These are phyloP conservation scores for Coffea canephora DNA, from an alignment of 257 asterid genomes.

Conservation along the genomic window DNA sequence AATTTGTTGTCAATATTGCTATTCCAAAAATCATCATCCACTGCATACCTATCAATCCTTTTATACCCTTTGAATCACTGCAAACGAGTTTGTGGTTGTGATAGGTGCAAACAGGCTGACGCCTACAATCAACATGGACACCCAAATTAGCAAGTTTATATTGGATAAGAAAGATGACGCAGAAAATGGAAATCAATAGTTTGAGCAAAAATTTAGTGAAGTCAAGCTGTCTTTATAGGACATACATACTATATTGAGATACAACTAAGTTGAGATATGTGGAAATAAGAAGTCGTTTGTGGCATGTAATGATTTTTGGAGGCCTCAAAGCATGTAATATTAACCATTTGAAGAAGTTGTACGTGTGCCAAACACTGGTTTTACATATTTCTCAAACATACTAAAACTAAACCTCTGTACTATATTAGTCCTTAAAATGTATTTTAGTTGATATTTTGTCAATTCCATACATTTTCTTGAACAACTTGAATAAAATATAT, in stretches of 20 bases:
- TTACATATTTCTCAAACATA: no score
- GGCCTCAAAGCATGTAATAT: no score
- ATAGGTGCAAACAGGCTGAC: slow-evolving; percentile 55
- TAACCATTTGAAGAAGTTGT: no score
- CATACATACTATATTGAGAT: neutral
- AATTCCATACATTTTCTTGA: no score
- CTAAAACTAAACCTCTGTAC: no score
- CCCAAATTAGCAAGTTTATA: neutral
- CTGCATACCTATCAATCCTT: slow-evolving; percentile 20
- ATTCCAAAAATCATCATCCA: slow-evolving; percentile 40
- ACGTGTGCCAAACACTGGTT: no score
- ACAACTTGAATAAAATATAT: no score
- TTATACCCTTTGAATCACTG: slow-evolving; percentile 40
- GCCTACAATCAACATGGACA: slow-evolving; percentile 41
- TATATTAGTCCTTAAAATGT: no score
- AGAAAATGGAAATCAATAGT: neutral
- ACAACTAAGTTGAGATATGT: neutral
- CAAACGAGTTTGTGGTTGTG: slow-evolving; percentile 55
- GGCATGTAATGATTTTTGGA: neutral
- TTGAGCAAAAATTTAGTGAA: neutral
- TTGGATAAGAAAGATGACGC: neutral
- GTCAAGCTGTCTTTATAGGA: neutral
- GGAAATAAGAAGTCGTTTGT: neutral
- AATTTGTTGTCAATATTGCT: slow-evolving; percentile 9
- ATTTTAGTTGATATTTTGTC: no score